Base-by-base conservation (phyloP, 139 green algal genomes). In the Tetratostichococcus sp. region DNA sequence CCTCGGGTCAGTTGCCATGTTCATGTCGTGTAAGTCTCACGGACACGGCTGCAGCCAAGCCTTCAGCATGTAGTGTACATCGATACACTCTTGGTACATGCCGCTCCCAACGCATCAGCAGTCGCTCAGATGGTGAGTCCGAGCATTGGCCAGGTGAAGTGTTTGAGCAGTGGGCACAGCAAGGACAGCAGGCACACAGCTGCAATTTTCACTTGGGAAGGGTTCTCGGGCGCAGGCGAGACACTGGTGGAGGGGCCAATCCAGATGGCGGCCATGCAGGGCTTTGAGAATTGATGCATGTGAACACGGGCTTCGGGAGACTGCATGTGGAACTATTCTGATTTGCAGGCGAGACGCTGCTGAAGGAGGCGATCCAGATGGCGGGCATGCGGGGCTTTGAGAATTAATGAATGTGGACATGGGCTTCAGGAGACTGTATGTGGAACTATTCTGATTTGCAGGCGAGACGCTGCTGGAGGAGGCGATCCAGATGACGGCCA, bases 361-460 rank as follows among this genome's bases (percentile, higher is more conserved):
- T 94, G 59, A 77, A 92, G 72, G 90, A 96, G 74, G 88, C 89
- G 4, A 75, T 95, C 25, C 21, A 70, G 28, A 86, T 90, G 77
- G 86, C 86, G 31, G 65, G 73, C 1, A 30, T n/a, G n/a, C 39
- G 11, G 39, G 11, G 39, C 8, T 50, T 50, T 50, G 8, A 21
- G 39, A 6, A 50, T 50, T 11, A 50, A 62, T 26, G 26, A 17
- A 8, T 62, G 50, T 2, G 11, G 14, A 2, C 19, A n/a, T 17
- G 19, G 14, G 19, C 19, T 25, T 2, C 50, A 62, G 14, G 14
- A n/a, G 50, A 62, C 19, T 62, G 50, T 25, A 8, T 8, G 14
- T 62, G 50, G 50, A 22, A 68, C 16, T 58, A 4, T 32, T 30
- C 34, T 22, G 5, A 30, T 4, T 30, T 71, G 75, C 83, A 65